Evolutionary conservation across 352 stramenopile genomes (phyloP), one percentile per base, ranked within the genome.

Genomic region (Phytopythium kandeliae): DNA sequence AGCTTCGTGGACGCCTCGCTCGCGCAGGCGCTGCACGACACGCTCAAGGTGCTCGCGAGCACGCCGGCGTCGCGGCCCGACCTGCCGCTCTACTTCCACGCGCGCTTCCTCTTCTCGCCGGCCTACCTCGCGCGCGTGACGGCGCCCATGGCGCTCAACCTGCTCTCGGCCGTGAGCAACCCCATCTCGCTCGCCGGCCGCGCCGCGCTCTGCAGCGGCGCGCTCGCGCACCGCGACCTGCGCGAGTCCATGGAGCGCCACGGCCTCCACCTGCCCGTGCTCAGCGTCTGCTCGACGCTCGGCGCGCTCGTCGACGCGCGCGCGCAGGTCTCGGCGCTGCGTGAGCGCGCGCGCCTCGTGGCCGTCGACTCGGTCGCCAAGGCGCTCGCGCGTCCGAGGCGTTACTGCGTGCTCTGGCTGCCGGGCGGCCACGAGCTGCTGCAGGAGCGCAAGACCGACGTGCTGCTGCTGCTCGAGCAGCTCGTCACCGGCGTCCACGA

Each of bases 121-220:
- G 61, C 69, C 43, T 98, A 98, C 63, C 63, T 98, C 13, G 75
- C 74, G 13, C 85, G 92, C 30, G 93, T 98, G 12, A 95, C 91
- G 8, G 93, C 92, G 15, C 92, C 94, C n/a, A 65, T 98, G 45
- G 95, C 94, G 2, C 76, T 98, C 24, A 98, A 98, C 69, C 64
- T 98, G 30, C 97, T 97, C 66, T 98, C 93, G 19, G 94, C 94
- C 0, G 89, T 98, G 49, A 81, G 95, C 46, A 98, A 98, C 60
- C 87, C 90, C 35, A 98, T 98, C 53, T 92, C 86, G 25, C 66
- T 98, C 0, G 71, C 90, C 51, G 95, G 94, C 3, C 76, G 94
- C 33, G 79, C 96, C 24, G 77, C 86, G 36, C 71, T 98, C 12
- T 97, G 90, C 48, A 69, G 89, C 44, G 92, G 94, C 4, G 85